Evolutionary conservation across 805 yeast genomes (phyloP).

Genomic region (Lipomyces spencermartinsiae): DNA sequence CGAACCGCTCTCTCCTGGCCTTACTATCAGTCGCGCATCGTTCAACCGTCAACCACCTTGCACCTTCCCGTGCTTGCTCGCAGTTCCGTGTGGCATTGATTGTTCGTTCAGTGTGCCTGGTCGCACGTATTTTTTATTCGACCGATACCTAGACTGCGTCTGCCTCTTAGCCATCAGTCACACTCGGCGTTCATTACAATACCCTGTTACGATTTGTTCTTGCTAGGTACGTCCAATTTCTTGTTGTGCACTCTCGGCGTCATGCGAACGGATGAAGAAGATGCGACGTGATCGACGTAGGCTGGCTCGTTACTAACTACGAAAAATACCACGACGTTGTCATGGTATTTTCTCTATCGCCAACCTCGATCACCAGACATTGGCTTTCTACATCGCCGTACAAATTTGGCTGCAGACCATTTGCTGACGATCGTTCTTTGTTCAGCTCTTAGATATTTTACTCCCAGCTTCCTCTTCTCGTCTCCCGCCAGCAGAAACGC

Average conservation of each 20-base stretch:
- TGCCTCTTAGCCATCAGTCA: neutral
- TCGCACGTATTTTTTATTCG: neutral
- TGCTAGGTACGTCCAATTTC: constrained; percentile 1
- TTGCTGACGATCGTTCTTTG: neutral
- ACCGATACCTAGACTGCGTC: neutral
- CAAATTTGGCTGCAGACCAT: neutral
- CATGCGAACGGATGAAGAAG: too few species aligned
- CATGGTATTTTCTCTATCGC: neutral
- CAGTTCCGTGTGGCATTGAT: neutral
- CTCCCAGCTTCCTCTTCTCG: neutral
- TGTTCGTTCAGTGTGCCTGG: neutral
- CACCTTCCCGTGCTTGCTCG: neutral
- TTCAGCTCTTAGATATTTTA: neutral
- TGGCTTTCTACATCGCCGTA: neutral
- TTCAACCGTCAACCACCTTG: neutral
- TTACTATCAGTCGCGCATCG: neutral
- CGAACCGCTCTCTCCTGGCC: neutral
- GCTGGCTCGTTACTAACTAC: neutral
- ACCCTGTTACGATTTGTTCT: neutral
- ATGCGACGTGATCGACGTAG: too few species aligned
- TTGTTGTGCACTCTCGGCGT: neutral
- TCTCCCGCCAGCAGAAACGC: neutral
- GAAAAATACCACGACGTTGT: neutral
- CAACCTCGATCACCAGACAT: neutral
- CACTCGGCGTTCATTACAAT: neutral